Percentiles rank a stretch among this genome's conserved stretches.
Conservation (phyloP, 108 stramenopile genomes). For the Cylindrotheca fusiformis region DNA sequence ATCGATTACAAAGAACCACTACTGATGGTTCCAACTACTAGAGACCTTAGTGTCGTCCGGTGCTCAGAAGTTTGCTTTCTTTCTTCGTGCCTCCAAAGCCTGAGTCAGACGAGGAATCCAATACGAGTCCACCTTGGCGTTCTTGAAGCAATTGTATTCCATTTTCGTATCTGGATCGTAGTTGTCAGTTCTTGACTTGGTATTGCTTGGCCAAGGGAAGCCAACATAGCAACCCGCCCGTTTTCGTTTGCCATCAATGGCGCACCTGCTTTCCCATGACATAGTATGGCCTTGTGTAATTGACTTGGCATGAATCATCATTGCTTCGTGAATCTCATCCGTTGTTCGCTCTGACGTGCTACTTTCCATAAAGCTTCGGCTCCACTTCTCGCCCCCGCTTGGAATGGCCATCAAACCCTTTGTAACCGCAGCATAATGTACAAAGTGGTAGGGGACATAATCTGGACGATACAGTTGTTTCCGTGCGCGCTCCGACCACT, state of each 20-base stretch:
- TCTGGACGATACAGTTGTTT: slow-evolving; percentile 81
- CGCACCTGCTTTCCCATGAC: slow-evolving; percentile 12
- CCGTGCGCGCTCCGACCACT: slow-evolving; percentile 54
- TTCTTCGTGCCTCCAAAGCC: slow-evolving; percentile 25
- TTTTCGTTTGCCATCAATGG: slow-evolving; percentile 10
- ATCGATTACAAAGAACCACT: too few relatives aligned
- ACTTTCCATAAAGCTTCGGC: slow-evolving; percentile 15
- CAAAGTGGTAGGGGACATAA: slow-evolving; percentile 75
- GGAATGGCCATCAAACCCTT: slow-evolving; percentile 22
- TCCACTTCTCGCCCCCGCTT: slow-evolving; percentile 29
- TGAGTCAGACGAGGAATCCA: slow-evolving; percentile 49
- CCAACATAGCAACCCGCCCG: slow-evolving; percentile 7
- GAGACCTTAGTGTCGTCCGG: too few relatives aligned
- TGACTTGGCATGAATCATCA: slow-evolving; percentile 76
- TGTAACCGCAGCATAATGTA: slow-evolving; percentile 80
- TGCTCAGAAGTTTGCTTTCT: too few relatives aligned
- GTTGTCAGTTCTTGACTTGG: not conserved
- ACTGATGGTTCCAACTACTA: too few relatives aligned
- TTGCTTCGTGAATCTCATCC: slow-evolving; percentile 70
- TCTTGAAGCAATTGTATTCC: slow-evolving; percentile 60
- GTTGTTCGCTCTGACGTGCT: slow-evolving; percentile 33
- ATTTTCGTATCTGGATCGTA: slow-evolving; percentile 26
- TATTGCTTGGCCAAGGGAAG: slow-evolving; percentile 13
- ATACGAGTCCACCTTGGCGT: slow-evolving; percentile 36
- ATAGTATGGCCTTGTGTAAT: not conserved